These are phyloP conservation scores for Sarocladiaceae sp. DNA, from an alignment of 2,329 filamentous ascomycete genomes.

Conservation along the genomic window DNA sequence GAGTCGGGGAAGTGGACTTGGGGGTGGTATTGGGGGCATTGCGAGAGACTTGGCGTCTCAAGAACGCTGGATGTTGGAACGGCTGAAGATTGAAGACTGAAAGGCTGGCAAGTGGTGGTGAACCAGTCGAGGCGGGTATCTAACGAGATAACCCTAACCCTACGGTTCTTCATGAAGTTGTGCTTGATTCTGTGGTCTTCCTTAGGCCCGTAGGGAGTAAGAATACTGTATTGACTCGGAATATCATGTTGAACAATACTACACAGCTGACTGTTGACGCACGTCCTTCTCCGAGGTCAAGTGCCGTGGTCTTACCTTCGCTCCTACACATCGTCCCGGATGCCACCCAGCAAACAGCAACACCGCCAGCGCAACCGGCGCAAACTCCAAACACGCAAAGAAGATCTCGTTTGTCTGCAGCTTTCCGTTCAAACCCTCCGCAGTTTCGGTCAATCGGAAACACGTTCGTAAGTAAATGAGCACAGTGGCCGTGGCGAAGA, in stretches of 20 bases:
- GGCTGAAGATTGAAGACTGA: no score
- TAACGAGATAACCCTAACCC: no score
- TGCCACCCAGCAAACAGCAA: slow-evolving; percentile 32
- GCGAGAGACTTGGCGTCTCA: no score
- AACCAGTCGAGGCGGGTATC: no score
- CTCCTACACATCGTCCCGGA: slow-evolving; percentile 23
- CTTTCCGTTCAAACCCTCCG: slow-evolving; percentile 37
- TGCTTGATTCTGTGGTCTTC: no score
- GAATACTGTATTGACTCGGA: no score
- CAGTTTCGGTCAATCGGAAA: slow-evolving; percentile 49
- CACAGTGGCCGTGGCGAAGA: slow-evolving; percentile 37
- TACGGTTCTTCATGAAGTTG: no score
- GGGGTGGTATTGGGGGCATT: slow-evolving; percentile 26
- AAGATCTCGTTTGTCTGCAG: slow-evolving; percentile 44
- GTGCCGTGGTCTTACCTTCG: slow-evolving; percentile 15
- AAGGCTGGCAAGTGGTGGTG: no score
- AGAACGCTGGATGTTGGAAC: no score
- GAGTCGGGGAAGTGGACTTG: slow-evolving; percentile 36
- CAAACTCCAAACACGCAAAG: slow-evolving; percentile 49
- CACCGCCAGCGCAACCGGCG: slow-evolving; percentile 44
- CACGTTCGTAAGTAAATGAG: slow-evolving; percentile 46
- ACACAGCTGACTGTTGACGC: not conserved
- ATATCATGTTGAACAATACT: not conserved
- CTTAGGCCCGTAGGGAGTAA: no score
- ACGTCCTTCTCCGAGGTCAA: slow-evolving; percentile 1